Evolutionary conservation across 768 basidiomycete species (phyloP).

Genomic region (Agrocybe chaxingu): DNA sequence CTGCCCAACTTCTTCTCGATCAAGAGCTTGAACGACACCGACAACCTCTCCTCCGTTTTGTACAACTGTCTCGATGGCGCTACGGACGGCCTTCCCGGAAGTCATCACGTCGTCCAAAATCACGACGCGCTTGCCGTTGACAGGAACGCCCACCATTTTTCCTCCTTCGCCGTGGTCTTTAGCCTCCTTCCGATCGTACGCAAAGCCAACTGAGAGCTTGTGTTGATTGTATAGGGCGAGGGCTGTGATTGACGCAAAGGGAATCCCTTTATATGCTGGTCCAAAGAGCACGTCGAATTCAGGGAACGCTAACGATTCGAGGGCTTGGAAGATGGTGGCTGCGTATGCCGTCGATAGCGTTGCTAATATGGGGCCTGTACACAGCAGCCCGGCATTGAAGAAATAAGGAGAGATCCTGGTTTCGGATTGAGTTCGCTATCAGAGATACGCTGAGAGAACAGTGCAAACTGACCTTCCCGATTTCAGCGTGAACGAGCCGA

Average conservation of each 20-base stretch:
- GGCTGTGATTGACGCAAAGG: conserved; percentile 83
- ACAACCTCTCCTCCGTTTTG: conserved; percentile 76
- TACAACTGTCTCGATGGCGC: conserved; percentile 72
- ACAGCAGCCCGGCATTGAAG: conserved; percentile 91
- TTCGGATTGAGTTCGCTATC: too few species aligned
- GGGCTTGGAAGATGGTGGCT: conserved; percentile 62
- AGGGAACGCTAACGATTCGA: conserved; percentile 30
- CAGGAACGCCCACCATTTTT: conserved; percentile 77
- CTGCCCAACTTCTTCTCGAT: conserved; percentile 82
- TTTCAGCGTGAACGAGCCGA: conserved; percentile 92
- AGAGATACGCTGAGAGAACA: neutral
- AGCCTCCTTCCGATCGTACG: conserved; percentile 92
- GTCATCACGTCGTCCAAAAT: conserved; percentile 98
- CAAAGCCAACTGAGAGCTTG: conserved; percentile 66
- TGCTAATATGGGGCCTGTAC: conserved; percentile 76
- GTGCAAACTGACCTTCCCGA: conserved; percentile 74
- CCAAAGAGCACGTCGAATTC: conserved; percentile 87
- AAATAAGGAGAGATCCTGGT: conserved; percentile 89
- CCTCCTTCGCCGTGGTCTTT: conserved; percentile 98
- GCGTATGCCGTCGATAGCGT: conserved; percentile 83
- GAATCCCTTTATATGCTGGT: conserved; percentile 97
- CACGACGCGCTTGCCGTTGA: conserved; percentile 80
- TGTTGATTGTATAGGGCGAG: conserved; percentile 70
- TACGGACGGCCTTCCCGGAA: conserved; percentile 82
- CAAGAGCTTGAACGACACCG: conserved; percentile 84